A percentile compares a stretch with the other conserved stretches of the same genome.
phyloP scores from a whole-genome alignment of 1,139 yeast genomes.

The Scheffersomyces titani region DNA sequence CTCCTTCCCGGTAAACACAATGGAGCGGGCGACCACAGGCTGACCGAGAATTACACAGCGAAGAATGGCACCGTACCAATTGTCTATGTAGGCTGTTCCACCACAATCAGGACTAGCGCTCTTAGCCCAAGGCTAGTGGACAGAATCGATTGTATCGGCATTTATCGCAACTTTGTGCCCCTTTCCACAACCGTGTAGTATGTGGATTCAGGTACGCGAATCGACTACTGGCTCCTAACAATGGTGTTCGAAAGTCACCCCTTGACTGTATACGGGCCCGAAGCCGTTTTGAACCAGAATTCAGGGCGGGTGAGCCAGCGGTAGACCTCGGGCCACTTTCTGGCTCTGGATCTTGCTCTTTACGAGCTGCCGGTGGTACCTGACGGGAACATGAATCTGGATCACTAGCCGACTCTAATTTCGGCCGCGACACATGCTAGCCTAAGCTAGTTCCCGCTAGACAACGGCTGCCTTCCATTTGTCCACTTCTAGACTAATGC shows the following conservation, averaged over 20 bases:
- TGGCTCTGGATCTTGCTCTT: background rate
- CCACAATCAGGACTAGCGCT: background rate
- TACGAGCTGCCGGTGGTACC: background rate
- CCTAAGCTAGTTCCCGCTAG: background rate
- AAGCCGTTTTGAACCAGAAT: background rate
- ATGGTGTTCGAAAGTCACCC: background rate
- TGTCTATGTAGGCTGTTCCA: background rate
- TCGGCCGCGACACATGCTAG: background rate
- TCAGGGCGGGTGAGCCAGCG: background rate
- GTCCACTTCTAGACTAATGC: background rate
- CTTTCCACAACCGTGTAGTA: background rate
- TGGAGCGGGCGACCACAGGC: background rate
- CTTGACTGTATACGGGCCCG: background rate
- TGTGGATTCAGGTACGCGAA: background rate
- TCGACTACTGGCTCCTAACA: background rate
- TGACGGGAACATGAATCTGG: background rate
- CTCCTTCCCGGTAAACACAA: background rate
- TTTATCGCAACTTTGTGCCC: background rate
- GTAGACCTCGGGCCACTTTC: background rate
- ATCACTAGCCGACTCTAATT: background rate
- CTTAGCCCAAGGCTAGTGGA: background rate
- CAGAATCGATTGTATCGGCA: background rate
- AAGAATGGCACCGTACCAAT: background rate
- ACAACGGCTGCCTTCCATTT: background rate
- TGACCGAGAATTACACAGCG: background rate